phyloP scores from a whole-genome alignment of 148 eudicot genomes.

The Fagopyrum homotropicum region DNA sequence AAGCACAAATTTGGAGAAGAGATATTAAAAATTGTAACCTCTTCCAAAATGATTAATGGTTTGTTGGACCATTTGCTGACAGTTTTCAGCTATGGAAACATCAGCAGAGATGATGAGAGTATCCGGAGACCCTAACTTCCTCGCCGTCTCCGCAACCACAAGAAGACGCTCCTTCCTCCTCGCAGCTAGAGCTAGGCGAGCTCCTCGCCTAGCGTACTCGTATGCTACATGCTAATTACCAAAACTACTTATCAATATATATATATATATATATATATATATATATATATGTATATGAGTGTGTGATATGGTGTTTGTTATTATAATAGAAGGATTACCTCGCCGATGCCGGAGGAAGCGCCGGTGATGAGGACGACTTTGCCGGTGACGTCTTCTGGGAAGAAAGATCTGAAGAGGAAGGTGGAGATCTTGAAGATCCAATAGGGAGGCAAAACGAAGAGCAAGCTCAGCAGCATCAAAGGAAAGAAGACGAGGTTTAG shows the following conservation, averaged over 20 bases:
- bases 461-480: background rate
- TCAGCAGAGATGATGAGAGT: constrained; percentile 20
- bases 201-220: constrained; percentile 23
- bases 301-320: no score
- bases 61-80: constrained; percentile 15
- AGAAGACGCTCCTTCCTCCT: constrained; percentile 20
- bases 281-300: no score
- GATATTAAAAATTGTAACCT: background rate
- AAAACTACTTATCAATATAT: background rate
- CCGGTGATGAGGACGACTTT: constrained; percentile 23
- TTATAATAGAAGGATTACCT: background rate
- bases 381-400: background rate
- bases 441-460: background rate
- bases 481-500: background rate
- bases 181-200: constrained; percentile 20
- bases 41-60: constrained; percentile 25
- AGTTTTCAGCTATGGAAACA: constrained; percentile 16
- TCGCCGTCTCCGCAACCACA: constrained; percentile 22
- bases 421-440: background rate
- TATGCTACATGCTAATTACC: constrained; percentile 14
- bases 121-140: constrained; percentile 21
- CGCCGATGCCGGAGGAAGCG: constrained; percentile 25
- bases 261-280: no score
- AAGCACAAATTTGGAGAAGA: no score
- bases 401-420: background rate